Evolutionary conservation across 2,329 filamentous ascomycete species (phyloP).

Genomic region (Colletotrichum sp.): DNA sequence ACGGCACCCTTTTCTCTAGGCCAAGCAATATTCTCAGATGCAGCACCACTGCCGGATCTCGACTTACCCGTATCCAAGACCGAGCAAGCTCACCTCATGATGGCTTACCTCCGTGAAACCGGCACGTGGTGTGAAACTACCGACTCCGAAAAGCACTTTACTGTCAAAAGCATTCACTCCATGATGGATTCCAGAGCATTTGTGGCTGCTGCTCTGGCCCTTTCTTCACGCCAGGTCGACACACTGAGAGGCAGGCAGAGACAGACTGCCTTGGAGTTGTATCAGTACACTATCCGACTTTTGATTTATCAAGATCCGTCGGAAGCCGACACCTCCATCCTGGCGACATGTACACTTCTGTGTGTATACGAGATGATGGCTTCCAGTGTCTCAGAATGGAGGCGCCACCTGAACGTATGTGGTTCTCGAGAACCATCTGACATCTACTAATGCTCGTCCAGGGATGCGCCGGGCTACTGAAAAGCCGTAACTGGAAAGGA

Average conservation of each 20-base stretch:
- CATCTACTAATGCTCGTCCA: not conserved
- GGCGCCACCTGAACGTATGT: slow-evolving; percentile 6
- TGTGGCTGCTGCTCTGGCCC: slow-evolving; percentile 5
- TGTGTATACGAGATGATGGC: slow-evolving; percentile 23
- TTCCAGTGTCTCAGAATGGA: slow-evolving; percentile 16
- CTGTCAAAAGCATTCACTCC: not conserved
- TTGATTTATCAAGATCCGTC: slow-evolving; percentile 10
- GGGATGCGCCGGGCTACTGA: slow-evolving; percentile 14
- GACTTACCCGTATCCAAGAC: not conserved
- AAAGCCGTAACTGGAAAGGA: slow-evolving; percentile 1
- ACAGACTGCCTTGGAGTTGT: slow-evolving; percentile 12
- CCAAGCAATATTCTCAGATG: not conserved
- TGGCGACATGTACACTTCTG: slow-evolving; percentile 15
- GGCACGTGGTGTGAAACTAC: slow-evolving; percentile 19
- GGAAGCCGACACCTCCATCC: not conserved
- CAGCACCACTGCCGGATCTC: not conserved
- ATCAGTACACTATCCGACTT: slow-evolving; percentile 15
- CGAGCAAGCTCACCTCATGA: not conserved
- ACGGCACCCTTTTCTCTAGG: not conserved
- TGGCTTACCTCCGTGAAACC: not conserved
- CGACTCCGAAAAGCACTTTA: slow-evolving; percentile 12
- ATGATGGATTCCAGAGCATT: slow-evolving; percentile 16
- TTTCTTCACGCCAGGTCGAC: slow-evolving; percentile 13
- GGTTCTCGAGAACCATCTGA: not conserved
- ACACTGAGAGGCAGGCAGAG: not conserved